Base-by-base conservation (phyloP, 1,284 basidiomycete species). In the Malassezia dermatis region DNA sequence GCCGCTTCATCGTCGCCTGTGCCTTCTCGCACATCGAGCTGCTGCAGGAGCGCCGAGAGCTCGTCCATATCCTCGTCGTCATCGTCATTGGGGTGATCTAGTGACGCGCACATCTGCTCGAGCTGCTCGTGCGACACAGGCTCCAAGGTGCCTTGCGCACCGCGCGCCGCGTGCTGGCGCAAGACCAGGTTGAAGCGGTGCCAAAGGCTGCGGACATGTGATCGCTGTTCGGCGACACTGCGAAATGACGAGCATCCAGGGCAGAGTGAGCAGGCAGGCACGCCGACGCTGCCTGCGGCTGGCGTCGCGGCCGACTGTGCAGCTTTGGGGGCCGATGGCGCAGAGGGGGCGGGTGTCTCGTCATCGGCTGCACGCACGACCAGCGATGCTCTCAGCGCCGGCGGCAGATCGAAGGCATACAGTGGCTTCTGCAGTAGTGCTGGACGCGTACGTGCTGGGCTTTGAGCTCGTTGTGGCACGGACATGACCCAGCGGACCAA, bases 201-300 rank as follows among this genome's bases (percentile, higher is more conserved):
- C 93, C 93, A 96, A 75, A 96, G 91, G 26, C 88, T 88, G 66
- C 85, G 84, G 75, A 89, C 95, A 76, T 98, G 93, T 1, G 78
- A 75, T 43, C 91, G 81, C 70, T 95, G 89, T 51, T 87, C 85
- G 27, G 86, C 82, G 2, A 93, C 81, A 51, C 85, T 83, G 11
- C 78, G 66, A 60, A 96, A 95, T 0, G 77, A 69, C 1, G 81
- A 79, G 1, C 83, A 61, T 8, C 48, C 54, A 2, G 69, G 69
- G 32, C 70, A 73, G 2, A 71, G 51, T 0, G 62, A 60, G 47
- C 70, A 73, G 6, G 66, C 56, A 4, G 64, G 64, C 0, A 62
- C 57, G 24, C 40, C 40, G 5, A 27, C 8, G 15, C 37, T 40
- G 10, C 26, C 26, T 13, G 10, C 17, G 17, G 26, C 19, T 8